Conservation (phyloP, 768 basidiomycete genomes). For the Xerocomus brunneocitrinus region DNA sequence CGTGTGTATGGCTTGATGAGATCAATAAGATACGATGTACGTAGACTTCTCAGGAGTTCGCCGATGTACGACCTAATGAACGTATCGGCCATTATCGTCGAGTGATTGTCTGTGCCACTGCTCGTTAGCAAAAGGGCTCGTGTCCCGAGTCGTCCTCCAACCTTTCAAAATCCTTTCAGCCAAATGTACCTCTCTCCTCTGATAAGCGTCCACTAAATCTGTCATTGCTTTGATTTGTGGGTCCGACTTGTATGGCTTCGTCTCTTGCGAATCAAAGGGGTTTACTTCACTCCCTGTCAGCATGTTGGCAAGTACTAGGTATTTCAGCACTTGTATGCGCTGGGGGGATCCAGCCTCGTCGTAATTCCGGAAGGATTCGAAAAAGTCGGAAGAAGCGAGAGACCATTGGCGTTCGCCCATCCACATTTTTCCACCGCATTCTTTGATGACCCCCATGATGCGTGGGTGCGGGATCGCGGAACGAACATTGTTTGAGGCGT, state of each 20-base stretch:
- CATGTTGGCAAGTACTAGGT: conserved; percentile 97
- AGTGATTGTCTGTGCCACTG: conserved; percentile 65
- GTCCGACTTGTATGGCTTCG: conserved; percentile 95
- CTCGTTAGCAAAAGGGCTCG: neutral
- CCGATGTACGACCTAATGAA: conserved; percentile 97
- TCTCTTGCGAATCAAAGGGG: conserved; percentile 99
- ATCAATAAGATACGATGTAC: conserved; percentile 96
- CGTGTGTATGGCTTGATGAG: conserved; percentile 97
- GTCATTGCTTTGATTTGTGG: conserved; percentile 99
- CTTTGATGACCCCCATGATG: conserved; percentile 98
- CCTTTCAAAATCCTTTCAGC: conserved; percentile 94
- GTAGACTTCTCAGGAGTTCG: conserved; percentile 87
- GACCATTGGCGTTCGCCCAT: conserved; percentile 99
- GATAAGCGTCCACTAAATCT: conserved; percentile 93
- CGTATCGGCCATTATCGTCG: conserved; percentile 93
- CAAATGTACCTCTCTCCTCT: conserved; percentile 92
- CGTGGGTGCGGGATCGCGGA: conserved; percentile 97
- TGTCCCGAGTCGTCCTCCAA: conserved; percentile 29
- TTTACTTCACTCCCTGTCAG: conserved; percentile 97
- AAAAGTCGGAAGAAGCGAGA: conserved; percentile 95
- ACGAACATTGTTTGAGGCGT: conserved; percentile 86
- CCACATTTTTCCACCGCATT: conserved; percentile 99
- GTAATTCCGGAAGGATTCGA: conserved; percentile 97
- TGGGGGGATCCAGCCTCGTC: conserved; percentile 97
- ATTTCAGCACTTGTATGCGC: conserved; percentile 96